Conservation (phyloP, 2,329 filamentous ascomycete species). For the Bertia moriformis region DNA sequence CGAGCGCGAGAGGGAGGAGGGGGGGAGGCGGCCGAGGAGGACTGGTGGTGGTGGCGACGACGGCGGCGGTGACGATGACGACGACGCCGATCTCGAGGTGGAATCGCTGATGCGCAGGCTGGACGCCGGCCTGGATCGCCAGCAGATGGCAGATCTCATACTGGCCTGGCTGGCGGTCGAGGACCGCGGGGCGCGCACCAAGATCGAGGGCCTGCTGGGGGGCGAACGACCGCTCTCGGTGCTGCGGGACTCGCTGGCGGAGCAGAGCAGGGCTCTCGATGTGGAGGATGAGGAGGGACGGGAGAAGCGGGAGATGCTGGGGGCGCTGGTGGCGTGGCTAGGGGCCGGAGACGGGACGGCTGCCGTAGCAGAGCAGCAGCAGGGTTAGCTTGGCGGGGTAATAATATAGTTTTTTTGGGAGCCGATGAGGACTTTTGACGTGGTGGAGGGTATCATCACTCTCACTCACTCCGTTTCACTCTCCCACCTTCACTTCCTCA, state of each 20-base stretch:
- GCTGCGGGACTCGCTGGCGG: constrained; percentile 52
- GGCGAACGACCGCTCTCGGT: constrained; percentile 53
- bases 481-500: too few relatives aligned
- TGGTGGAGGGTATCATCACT: too few relatives aligned
- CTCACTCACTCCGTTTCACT: too few relatives aligned
- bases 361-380: too few relatives aligned
- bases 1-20: too few relatives aligned
- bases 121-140: constrained; percentile 72
- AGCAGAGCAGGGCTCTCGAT: not conserved
- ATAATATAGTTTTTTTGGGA: too few relatives aligned
- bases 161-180: constrained; percentile 86
- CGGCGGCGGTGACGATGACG: constrained; percentile 44
- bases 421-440: too few relatives aligned
- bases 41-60: too few relatives aligned
- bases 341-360: too few relatives aligned
- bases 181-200: constrained; percentile 59
- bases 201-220: constrained; percentile 53
- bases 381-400: too few relatives aligned
- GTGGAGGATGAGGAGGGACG: not conserved
- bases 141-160: constrained; percentile 73
- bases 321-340: too few relatives aligned
- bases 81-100: constrained; percentile 29
- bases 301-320: not conserved
- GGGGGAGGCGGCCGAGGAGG: constrained; percentile 32
- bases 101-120: constrained; percentile 64